A percentile compares a stretch with the other conserved stretches of the same genome.
phyloP scores from a whole-genome alignment of 805 yeast species.

The Lachancea dasiensis region DNA sequence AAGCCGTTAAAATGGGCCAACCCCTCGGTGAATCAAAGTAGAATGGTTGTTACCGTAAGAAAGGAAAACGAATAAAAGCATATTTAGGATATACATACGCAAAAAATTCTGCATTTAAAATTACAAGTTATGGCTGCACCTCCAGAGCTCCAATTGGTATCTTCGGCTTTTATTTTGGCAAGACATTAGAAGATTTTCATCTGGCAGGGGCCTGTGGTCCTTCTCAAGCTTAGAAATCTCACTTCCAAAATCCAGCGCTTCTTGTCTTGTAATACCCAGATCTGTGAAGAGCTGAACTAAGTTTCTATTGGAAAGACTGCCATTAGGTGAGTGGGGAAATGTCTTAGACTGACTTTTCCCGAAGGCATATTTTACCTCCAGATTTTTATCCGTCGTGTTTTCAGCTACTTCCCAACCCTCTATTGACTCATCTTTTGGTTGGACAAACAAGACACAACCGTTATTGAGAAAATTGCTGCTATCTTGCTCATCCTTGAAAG shows the following conservation, averaged over 20 bases:
- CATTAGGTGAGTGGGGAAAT: too few species aligned
- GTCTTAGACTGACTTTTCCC: background rate
- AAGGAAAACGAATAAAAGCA: background rate
- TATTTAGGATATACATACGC: background rate
- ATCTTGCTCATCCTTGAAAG: slow-evolving; percentile 30
- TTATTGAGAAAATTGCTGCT: slow-evolving; percentile 23
- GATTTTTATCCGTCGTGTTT: background rate
- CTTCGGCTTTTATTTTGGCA: slow-evolving; percentile 15
- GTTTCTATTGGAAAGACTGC: too few species aligned
- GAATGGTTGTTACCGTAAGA: background rate
- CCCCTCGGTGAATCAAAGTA: slow-evolving; percentile 45
- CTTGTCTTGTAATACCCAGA: slow-evolving; percentile 1
- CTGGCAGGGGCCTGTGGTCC: background rate
- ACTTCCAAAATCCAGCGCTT: slow-evolving; percentile 2
- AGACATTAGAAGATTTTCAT: slow-evolving; percentile 8
- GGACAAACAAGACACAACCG: slow-evolving; percentile 27
- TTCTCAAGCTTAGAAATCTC: background rate
- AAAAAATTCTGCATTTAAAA: slow-evolving; percentile 1
- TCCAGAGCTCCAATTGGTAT: slow-evolving; percentile 27
- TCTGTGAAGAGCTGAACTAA: background rate
- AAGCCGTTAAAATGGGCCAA: slow-evolving; percentile 81
- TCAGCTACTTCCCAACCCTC: slow-evolving; percentile 1
- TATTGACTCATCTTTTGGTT: slow-evolving; percentile 7
- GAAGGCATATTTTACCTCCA: slow-evolving; percentile 2
- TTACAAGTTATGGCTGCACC: slow-evolving; percentile 13